A percentile compares a stretch with the other conserved stretches of the same genome.
phyloP scores from a whole-genome alignment of 169 alveolate genomes.

The Cryptosporidium ubiquitum region DNA sequence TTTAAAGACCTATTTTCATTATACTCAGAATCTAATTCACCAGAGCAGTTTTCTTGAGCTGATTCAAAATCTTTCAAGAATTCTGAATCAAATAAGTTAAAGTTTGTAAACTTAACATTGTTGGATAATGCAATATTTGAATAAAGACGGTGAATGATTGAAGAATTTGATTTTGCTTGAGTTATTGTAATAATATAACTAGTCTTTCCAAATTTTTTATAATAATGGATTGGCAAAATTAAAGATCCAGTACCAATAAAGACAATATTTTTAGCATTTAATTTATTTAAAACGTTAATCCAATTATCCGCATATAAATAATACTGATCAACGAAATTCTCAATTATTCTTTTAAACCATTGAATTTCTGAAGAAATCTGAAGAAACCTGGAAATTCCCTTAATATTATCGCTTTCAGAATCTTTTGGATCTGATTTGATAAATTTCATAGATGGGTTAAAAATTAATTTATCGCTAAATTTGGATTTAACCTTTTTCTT shows the following conservation, averaged over 20 bases:
- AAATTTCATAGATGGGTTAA: conserved; percentile 7
- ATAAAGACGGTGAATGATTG: conserved; percentile 24
- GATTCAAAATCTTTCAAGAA: conserved; percentile 12
- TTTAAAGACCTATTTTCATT: conserved; percentile 3
- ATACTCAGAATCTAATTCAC: background rate
- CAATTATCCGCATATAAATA: conserved; percentile 5
- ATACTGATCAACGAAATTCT: conserved; percentile 36
- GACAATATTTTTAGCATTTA: background rate
- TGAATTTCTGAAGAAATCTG: conserved; percentile 67
- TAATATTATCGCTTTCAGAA: conserved; percentile 1
- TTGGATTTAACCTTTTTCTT: conserved; percentile 1
- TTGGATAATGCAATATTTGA: conserved; percentile 16
- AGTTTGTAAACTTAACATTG: background rate
- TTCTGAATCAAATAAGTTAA: conserved; percentile 5
- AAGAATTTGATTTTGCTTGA: conserved; percentile 22
- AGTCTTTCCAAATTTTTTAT: background rate
- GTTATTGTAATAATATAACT: conserved; percentile 7
- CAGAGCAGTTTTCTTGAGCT: background rate
- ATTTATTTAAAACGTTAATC: conserved; percentile 1
- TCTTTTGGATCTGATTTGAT: background rate
- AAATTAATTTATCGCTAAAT: conserved; percentile 1
- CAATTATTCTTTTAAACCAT: conserved; percentile 60
- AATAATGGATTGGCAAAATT: conserved; percentile 30
- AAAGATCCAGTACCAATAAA: conserved; percentile 66
- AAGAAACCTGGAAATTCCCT: conserved; percentile 48